Percentiles rank a stretch among this genome's conserved stretches.
phyloP scores from a whole-genome alignment of 208 protist species.

The Trypanosoma theileri region DNA sequence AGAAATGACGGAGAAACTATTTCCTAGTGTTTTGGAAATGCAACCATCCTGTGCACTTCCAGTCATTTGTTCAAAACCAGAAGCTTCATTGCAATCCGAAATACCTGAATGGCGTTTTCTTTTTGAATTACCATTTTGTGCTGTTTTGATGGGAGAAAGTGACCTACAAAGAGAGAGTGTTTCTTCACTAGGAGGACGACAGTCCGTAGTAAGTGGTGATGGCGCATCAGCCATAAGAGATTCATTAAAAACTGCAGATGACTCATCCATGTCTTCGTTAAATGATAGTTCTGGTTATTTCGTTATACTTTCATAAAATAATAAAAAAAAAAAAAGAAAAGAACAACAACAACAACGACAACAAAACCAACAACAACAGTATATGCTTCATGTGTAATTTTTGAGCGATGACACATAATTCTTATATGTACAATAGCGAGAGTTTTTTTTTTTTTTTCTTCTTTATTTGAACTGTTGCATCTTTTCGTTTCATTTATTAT shows the following conservation, averaged over 20 bases:
- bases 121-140: slow-evolving; percentile 24
- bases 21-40: background rate
- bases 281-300: slow-evolving; percentile 28
- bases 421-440: background rate
- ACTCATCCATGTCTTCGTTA: background rate
- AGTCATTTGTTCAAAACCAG: background rate
- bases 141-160: slow-evolving; percentile 5
- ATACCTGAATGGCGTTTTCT: slow-evolving; percentile 10
- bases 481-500: slow-evolving; percentile 3
- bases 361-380: too few species aligned
- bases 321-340: too few species aligned
- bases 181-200: background rate
- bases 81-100: background rate
- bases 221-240: background rate
- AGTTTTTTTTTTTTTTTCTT: slow-evolving; percentile 16
- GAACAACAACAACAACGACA: too few species aligned
- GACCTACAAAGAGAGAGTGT: background rate
- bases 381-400: too few species aligned
- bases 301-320: slow-evolving; percentile 28
- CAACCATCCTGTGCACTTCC: slow-evolving; percentile 8
- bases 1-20: background rate
- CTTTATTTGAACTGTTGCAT: too few species aligned
- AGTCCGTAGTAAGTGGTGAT: background rate
- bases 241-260: background rate
- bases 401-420: too few species aligned